Conservation (phyloP, 331 rosid species). For the Cydonia oblonga region DNA sequence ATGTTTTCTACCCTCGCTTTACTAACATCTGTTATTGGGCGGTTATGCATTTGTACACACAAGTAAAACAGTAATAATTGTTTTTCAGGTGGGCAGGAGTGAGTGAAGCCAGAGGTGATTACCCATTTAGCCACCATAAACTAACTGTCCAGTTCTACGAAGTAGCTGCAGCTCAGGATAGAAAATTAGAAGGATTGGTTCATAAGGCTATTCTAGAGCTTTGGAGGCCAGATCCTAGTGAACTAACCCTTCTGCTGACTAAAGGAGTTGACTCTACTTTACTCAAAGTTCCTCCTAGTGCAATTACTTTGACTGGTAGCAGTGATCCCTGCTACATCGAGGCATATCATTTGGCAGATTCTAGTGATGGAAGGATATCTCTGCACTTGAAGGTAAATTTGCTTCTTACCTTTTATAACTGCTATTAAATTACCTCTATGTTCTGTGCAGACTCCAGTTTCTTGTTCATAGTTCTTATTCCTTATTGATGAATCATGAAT, state of each 20-base stretch:
- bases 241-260: conserved; percentile 78
- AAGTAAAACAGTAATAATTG: neutral
- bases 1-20: neutral
- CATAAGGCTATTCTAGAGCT: conserved; percentile 98
- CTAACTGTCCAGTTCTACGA: conserved; percentile 94
- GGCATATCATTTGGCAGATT: conserved; percentile 92
- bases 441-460: neutral
- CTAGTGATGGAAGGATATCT: conserved; percentile 81
- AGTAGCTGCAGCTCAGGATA: conserved; percentile 96
- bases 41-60: neutral
- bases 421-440: neutral
- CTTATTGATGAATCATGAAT: neutral
- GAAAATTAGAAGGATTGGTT: conserved; percentile 94
- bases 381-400: conserved; percentile 84
- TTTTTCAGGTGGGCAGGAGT: conserved; percentile 87
- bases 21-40: neutral
- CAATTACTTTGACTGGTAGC: conserved; percentile 91
- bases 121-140: conserved; percentile 99
- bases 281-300: conserved; percentile 93
- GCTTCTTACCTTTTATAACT: neutral
- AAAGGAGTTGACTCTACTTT: conserved; percentile 80
- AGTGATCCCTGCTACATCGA: conserved; percentile 97
- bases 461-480: neutral
- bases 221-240: conserved; percentile 96
- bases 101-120: conserved; percentile 91